Evolutionary conservation across 306 rosid species (phyloP), one percentile per base, ranked within the genome.

Genomic region (Lathyrus tuberosus): DNA sequence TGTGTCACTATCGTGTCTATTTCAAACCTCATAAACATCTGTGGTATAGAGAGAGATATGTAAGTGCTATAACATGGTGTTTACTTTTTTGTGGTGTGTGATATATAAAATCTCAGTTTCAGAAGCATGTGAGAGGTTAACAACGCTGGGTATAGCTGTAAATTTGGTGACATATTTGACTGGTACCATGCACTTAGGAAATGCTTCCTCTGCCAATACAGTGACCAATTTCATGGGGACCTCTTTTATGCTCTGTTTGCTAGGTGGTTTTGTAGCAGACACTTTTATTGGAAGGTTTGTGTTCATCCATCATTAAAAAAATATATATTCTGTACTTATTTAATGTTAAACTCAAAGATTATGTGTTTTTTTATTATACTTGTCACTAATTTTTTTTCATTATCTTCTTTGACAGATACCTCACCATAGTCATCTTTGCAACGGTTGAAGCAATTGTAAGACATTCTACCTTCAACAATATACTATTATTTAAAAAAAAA

Each of bases 261-360:
- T 93, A n/a, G 98, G 98, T 51, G 98, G 98, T 13, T 93, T 93
- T 76, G n/a, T 93, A 0, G 98, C 98, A 14, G 98, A 93, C 74
- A 84, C 98, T 18, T 93, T 93, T 52, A 88, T 93, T 15, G 98
- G 96, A 68, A 82, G 98, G 95, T 87, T 40, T 60, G 60, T 66
- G 7, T 44, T 20, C 51, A 35, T 24, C 5, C 5, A 15, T 30
- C 0, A 30, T 18, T 58, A 35, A 1, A n/a, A 1, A 60, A 57
- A n/a, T n/a, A n/a, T n/a, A n/a, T n/a, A n/a, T n/a, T n/a, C n/a
- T n/a, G n/a, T n/a, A n/a, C n/a, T n/a, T n/a, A n/a, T n/a, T n/a
- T n/a, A n/a, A n/a, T n/a, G n/a, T n/a, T n/a, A 43, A 43, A 26
- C 22, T 20, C n/a, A 20, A 20, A 20, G 22, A 20, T 20, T 20